Base-by-base conservation (phyloP, 495 filamentous ascomycete genomes). In the Lichenothelia convexa region DNA sequence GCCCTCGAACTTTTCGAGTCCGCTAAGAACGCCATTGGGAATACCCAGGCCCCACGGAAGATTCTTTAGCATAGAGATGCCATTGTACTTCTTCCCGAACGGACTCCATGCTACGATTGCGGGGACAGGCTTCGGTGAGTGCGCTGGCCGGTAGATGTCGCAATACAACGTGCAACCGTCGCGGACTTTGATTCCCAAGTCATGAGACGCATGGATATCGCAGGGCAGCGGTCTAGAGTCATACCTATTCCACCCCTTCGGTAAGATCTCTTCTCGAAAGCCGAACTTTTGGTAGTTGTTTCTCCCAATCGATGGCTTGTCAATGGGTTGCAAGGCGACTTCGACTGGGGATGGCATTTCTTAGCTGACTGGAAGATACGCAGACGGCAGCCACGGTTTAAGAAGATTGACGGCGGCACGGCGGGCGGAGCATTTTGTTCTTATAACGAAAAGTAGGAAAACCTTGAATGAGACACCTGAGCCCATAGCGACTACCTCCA, bases 1-100 rank as follows among this genome's bases (percentile, higher is more conserved):
- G 0, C 53, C 64, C 34, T 68, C 64, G 42, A 63, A 68, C 18
- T 58, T 60, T 39, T 60, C 55, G 15, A 57, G 35, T 12, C 50
- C 53, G 35, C 43, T 46, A 12, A 54, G 48, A 2, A 16, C n/a
- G 5, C 26, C 39, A 6, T 35, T 38, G 3, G 44, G 42, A 12
- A 56, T 44, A 9, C 53, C 53, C 2, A 48, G 32, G 2, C 41
- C 20, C 19, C 27, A 51, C 5, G 42, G 50, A 8, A 39, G 35
- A 35, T 42, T 35, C 7, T 13, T 7, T 7, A 8, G 7, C 8
- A 27, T 7, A 27, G 24, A 27, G 8, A 13, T 13, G 13, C 24
- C 24, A 27, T 27, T 27, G 24, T 13, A 7, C 31, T 42, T 49
- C 29, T 64, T 64, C 0, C 58, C 59, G 31, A 53, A 62, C 23